phyloP scores from a whole-genome alignment of 495 filamentous ascomycete genomes.

The Daldinia bambusicola region DNA sequence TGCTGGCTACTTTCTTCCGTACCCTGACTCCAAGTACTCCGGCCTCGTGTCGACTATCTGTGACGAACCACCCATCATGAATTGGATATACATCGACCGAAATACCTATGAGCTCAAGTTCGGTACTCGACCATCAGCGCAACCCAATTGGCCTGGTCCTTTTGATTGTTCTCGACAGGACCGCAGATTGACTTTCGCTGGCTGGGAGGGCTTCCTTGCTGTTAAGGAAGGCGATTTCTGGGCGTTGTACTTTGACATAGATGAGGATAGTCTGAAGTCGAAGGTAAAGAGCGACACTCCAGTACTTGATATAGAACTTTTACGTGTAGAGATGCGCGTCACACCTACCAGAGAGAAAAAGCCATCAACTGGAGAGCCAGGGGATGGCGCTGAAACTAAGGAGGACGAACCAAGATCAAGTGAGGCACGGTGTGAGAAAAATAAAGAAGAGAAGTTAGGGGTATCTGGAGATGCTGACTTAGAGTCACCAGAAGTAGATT shows the following conservation, averaged over 20 bases:
- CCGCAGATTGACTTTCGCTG: slow-evolving; percentile 56
- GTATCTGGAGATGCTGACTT: neutral
- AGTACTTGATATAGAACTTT: slow-evolving; percentile 56
- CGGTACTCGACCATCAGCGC: slow-evolving; percentile 52
- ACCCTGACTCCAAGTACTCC: slow-evolving; percentile 57
- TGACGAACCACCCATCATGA: slow-evolving; percentile 62
- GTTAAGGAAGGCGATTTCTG: slow-evolving; percentile 58
- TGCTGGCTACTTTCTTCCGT: slow-evolving; percentile 62
- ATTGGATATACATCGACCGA: slow-evolving; percentile 65
- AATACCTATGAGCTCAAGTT: slow-evolving; percentile 62
- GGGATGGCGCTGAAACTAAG: neutral
- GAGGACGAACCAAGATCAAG: neutral
- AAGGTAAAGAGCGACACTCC: slow-evolving; percentile 47
- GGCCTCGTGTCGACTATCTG: slow-evolving; percentile 61
- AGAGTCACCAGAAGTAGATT: slow-evolving; percentile 38
- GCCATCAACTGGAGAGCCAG: neutral
- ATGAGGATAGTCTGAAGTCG: slow-evolving; percentile 54
- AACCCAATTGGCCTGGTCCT: slow-evolving; percentile 55
- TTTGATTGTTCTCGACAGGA: slow-evolving; percentile 61
- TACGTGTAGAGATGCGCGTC: slow-evolving; percentile 54
- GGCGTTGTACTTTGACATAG: slow-evolving; percentile 61
- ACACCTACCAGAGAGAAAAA: slow-evolving; percentile 25
- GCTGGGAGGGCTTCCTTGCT: slow-evolving; percentile 63
- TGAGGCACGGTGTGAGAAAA: neutral
- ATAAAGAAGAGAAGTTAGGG: neutral